Base-by-base conservation (phyloP, 2,329 filamentous ascomycete genomes). In the Calonectria fujianensis region DNA sequence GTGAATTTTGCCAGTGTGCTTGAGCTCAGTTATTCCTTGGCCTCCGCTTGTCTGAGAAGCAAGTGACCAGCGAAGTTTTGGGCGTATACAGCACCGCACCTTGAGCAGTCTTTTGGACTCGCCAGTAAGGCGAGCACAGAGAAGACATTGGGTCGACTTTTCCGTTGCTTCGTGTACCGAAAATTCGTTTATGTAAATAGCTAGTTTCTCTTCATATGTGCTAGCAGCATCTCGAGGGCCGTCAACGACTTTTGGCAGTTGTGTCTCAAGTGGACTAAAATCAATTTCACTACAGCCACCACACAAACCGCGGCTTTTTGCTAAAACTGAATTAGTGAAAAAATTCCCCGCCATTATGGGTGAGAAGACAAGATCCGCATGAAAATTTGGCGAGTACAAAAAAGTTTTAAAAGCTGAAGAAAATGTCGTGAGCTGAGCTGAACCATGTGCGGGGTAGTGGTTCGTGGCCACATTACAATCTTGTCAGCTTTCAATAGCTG, bases 1-100 rank as follows among this genome's bases (percentile, higher is more conserved):
- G 27, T 52, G 50, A 9, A 52, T 52, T 52, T 52, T 27, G 24
- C 50, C 50, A 31, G 50, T 52, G 27, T 52, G 50, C 50, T 52
- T 27, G 13, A 52, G 50, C 14, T 16, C 31, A 27, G 50, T 52
- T 1, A 16, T 29, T 18, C 14, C 7, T 52, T 52, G n/a, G 24
- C 24, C 27, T 14, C 27, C 27, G 14, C 13, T 27, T 11, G 8
- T 18, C 24, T 31, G 50, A 52, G 50, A 52, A 18, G 50, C 50
- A 13, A 7, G 24, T 31, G 50, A 52, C 50, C 50, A 52, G 24
- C 50, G 50, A 27, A 52, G 50, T 13, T 52, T 52, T 52, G 50
- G 50, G 18, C 50, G 50, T 52, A 52, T 52, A 29, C 50, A 52
- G 50, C 50, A 52, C 31, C 50, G 24, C 27, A 52, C 50, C 18